Evolutionary conservation across 805 yeast genomes (phyloP).

Genomic region (Kazachstania bromeliacearum): DNA sequence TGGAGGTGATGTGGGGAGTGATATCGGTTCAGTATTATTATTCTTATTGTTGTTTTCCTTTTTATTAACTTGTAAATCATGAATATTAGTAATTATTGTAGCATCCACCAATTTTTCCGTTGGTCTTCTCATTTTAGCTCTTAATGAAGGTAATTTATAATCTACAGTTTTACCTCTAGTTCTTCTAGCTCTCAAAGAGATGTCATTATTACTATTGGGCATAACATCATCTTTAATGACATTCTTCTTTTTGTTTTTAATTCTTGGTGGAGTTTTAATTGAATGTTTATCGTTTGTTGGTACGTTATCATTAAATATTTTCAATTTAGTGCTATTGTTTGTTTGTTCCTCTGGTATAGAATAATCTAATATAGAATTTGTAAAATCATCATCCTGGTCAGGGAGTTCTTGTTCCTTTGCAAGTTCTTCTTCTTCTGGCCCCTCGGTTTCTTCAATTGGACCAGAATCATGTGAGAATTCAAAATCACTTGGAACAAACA

Average conservation of each 20-base stretch:
- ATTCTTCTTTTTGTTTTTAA: slow-evolving; percentile 19
- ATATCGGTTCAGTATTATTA: too few species aligned
- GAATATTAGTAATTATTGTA: slow-evolving; percentile 33
- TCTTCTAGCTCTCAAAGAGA: slow-evolving; percentile 32
- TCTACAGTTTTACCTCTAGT: slow-evolving; percentile 50
- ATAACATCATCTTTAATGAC: slow-evolving; percentile 31
- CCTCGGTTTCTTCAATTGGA: too few species aligned
- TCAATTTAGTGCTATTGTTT: slow-evolving; percentile 9
- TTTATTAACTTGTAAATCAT: slow-evolving; percentile 24
- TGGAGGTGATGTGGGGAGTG: too few species aligned
- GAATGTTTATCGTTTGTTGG: slow-evolving; percentile 16
- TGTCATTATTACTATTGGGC: slow-evolving; percentile 20
- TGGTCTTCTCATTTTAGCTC: slow-evolving; percentile 61
- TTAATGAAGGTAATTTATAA: slow-evolving; percentile 58
- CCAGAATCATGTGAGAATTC: too few species aligned
- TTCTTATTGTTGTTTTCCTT: neutral
- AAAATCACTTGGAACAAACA: slow-evolving; percentile 29
- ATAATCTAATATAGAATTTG: slow-evolving; percentile 25
- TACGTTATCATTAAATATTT: slow-evolving; percentile 17
- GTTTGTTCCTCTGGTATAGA: slow-evolving; percentile 26
- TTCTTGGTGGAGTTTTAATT: slow-evolving; percentile 23
- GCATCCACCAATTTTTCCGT: slow-evolving; percentile 54
- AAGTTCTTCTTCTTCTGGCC: neutral
- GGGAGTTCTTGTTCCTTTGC: neutral
- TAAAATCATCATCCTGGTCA: slow-evolving; percentile 9